A percentile compares a stretch with the other conserved stretches of the same genome.
Conservation (phyloP, 495 filamentous ascomycete species). For the Penicillium soppii region DNA sequence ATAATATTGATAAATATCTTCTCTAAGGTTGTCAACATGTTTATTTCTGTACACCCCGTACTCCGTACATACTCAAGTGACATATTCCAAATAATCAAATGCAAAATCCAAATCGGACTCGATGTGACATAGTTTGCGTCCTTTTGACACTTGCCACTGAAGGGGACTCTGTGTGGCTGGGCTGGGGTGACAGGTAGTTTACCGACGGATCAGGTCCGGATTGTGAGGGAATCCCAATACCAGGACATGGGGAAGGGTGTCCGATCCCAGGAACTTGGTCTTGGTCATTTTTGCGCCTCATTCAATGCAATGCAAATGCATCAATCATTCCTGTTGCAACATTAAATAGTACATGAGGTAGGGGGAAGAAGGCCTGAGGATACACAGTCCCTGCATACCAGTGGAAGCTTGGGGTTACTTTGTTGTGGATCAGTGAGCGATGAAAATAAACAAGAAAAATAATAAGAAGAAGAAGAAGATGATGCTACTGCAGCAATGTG, state of each 20-base stretch:
- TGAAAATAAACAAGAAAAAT: not conserved
- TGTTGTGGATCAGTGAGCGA: slow-evolving; percentile 4
- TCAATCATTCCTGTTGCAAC: slow-evolving; percentile 8
- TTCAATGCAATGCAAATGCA: slow-evolving; percentile 1
- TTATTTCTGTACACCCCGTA: not conserved
- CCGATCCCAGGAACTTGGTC: not conserved
- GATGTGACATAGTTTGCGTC: slow-evolving; percentile 3
- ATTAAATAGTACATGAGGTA: not conserved
- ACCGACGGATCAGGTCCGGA: slow-evolving; percentile 1
- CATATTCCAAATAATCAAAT: slow-evolving; percentile 1
- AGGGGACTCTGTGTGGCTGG: not conserved
- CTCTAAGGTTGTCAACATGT: not conserved
- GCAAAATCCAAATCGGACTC: not conserved
- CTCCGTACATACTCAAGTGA: not conserved
- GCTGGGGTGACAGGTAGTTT: slow-evolving; percentile 3
- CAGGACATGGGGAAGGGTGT: not conserved
- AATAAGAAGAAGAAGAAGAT: not conserved
- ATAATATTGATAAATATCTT: slow-evolving; percentile 3
- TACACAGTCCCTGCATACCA: slow-evolving; percentile 25
- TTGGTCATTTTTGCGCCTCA: slow-evolving; percentile 5
- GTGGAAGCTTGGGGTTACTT: slow-evolving; percentile 5
- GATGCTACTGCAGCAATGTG: slow-evolving; percentile 12
- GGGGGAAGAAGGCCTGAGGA: slow-evolving; percentile 7
- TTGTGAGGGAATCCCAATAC: not conserved
- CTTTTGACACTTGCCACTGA: slow-evolving; percentile 7